Conservation (phyloP, 768 basidiomycete species). For the Termitomyces heimii region DNA sequence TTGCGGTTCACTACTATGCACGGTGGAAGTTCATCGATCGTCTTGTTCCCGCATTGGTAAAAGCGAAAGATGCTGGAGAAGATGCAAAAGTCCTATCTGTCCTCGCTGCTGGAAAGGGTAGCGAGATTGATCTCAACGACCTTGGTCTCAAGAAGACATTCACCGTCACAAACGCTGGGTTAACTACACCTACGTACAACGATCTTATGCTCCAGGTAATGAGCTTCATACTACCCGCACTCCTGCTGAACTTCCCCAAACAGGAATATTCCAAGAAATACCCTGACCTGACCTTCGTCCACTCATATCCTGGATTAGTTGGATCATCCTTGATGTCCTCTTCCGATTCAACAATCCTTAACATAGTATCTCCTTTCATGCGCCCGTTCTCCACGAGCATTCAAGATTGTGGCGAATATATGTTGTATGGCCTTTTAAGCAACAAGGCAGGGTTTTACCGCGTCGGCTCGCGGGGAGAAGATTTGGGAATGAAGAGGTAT, state of each 20-base stretch:
- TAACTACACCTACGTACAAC: slow-evolving; percentile 29
- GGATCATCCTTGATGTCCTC: slow-evolving; percentile 23
- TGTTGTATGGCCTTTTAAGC: slow-evolving; percentile 27
- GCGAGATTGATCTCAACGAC: slow-evolving; percentile 35
- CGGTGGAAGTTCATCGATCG: slow-evolving; percentile 43
- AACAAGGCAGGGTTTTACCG: slow-evolving; percentile 22
- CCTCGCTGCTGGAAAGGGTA: slow-evolving; percentile 29
- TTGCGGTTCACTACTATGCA: slow-evolving; percentile 43
- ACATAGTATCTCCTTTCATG: slow-evolving; percentile 12
- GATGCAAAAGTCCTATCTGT: slow-evolving; percentile 48
- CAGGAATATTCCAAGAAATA: slow-evolving; percentile 30
- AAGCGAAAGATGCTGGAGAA: slow-evolving; percentile 40
- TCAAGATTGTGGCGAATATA: slow-evolving; percentile 20
- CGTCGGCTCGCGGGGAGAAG: slow-evolving; percentile 25
- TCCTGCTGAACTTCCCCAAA: neutral
- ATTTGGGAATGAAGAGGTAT: slow-evolving; percentile 25
- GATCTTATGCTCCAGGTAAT: slow-evolving; percentile 37
- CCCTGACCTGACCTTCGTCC: slow-evolving; percentile 32
- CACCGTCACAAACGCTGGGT: slow-evolving; percentile 22
- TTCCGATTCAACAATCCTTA: slow-evolving; percentile 21
- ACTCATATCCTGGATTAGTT: slow-evolving; percentile 33
- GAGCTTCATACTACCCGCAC: neutral
- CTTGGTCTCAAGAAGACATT: slow-evolving; percentile 38
- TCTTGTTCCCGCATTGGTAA: slow-evolving; percentile 35
- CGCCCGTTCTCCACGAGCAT: slow-evolving; percentile 6